Evolutionary conservation across 1,284 basidiomycete genomes (phyloP).

Genomic region (Fistulina hepatica): DNA sequence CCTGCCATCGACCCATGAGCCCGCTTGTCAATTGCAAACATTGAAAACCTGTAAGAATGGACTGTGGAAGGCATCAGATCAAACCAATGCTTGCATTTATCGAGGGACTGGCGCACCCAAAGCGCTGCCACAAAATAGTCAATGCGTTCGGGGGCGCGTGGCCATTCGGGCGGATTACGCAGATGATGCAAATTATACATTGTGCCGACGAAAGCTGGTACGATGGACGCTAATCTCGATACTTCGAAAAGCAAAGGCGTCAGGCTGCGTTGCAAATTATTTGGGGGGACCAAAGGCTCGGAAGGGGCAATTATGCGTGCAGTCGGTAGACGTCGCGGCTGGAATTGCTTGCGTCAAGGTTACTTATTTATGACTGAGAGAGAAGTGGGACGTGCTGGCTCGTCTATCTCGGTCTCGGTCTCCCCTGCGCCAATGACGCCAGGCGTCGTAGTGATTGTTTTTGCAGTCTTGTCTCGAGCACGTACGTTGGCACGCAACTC

Average conservation of each 20-base stretch:
- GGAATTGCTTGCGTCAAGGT: neutral
- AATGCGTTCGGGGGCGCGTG: constrained; percentile 33
- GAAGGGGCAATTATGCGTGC: constrained; percentile 42
- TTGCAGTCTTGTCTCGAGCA: constrained; percentile 24
- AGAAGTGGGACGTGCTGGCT: constrained; percentile 32
- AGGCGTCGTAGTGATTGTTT: constrained; percentile 50
- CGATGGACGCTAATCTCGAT: constrained; percentile 55
- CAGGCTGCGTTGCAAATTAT: constrained; percentile 27
- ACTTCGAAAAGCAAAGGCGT: constrained; percentile 34
- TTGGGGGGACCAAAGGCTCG: constrained; percentile 35
- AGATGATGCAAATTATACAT: constrained; percentile 47
- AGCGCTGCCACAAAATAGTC: constrained; percentile 54
- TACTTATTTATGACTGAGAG: constrained; percentile 2
- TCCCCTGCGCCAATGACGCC: constrained; percentile 54
- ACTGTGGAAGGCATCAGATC: constrained; percentile 27
- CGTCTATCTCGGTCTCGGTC: constrained; percentile 68
- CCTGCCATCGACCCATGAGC: constrained; percentile 67
- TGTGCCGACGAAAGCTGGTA: constrained; percentile 59
- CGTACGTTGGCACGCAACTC: too few species aligned
- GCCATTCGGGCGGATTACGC: constrained; percentile 29
- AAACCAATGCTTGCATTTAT: constrained; percentile 2
- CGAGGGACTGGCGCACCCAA: constrained; percentile 42
- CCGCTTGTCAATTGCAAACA: constrained; percentile 72
- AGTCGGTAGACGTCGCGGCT: constrained; percentile 50
- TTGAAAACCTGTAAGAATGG: constrained; percentile 72